Conservation (phyloP, 768 basidiomycete genomes). For the Cystofilobasidium capitatum region DNA sequence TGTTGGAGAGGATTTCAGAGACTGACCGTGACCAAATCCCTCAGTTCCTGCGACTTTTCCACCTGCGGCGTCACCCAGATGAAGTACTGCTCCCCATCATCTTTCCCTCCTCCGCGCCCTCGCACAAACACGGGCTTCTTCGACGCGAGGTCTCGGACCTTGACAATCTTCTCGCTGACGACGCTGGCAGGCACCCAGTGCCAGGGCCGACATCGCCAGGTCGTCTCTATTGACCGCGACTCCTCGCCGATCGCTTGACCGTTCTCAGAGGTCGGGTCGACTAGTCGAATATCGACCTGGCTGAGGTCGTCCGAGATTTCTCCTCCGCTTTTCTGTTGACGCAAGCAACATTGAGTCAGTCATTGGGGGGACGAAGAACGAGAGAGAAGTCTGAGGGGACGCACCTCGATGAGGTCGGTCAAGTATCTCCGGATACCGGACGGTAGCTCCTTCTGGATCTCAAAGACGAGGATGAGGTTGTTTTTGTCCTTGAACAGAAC, state of each 20-base stretch:
- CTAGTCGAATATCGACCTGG: conserved; percentile 8
- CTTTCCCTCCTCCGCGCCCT: background rate
- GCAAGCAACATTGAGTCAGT: background rate
- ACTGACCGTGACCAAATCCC: conserved; percentile 8
- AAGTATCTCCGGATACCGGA: background rate
- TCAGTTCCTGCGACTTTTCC: background rate
- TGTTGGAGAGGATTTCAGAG: background rate
- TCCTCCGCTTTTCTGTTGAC: conserved; percentile 4
- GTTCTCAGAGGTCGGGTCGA: background rate
- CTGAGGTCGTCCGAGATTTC: background rate
- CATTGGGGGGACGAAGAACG: background rate
- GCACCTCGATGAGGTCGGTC: background rate
- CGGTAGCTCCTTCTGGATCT: background rate
- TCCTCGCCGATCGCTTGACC: background rate
- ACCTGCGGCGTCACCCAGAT: background rate
- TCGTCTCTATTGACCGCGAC: too few relatives aligned
- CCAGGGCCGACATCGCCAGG: conserved; percentile 15
- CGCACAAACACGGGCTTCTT: background rate
- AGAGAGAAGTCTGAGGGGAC: background rate
- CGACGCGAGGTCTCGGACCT: background rate
- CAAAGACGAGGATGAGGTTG: background rate
- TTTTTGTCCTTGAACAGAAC: background rate
- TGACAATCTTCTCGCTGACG: background rate
- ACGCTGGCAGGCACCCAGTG: conserved; percentile 11
- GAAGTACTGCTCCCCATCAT: background rate